A percentile compares a stretch with the other conserved stretches of the same genome.
Conservation (phyloP, 768 basidiomycete genomes). For the Pleurotus cornucopiae region DNA sequence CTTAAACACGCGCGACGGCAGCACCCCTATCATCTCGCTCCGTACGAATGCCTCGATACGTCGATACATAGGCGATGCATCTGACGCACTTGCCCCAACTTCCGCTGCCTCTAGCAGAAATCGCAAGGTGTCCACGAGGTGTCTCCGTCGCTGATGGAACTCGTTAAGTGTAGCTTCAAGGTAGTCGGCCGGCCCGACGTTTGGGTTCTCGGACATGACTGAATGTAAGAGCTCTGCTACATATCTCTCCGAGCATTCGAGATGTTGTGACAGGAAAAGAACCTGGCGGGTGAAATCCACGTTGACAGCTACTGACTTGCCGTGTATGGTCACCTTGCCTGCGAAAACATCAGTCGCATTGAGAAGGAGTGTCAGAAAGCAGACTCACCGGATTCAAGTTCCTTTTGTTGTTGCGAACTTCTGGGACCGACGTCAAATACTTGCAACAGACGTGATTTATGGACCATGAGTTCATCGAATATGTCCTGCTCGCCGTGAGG, state of each 20-base stretch:
- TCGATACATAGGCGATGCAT: constrained; percentile 39
- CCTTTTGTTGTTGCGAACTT: constrained; percentile 61
- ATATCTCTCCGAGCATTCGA: constrained; percentile 80
- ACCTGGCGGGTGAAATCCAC: constrained; percentile 75
- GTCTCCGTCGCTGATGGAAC: constrained; percentile 66
- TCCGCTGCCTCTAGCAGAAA: constrained; percentile 62
- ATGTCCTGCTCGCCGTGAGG: constrained; percentile 64
- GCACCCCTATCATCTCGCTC: constrained; percentile 48
- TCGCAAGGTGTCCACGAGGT: constrained; percentile 66
- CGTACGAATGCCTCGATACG: constrained; percentile 53
- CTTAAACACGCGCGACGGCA: constrained; percentile 55
- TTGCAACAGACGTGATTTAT: constrained; percentile 58
- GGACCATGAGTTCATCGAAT: constrained; percentile 68
- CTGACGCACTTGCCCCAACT: not conserved
- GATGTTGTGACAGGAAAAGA: constrained; percentile 75
- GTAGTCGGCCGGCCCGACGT: constrained; percentile 49
- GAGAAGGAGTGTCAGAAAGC: not conserved
- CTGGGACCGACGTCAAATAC: constrained; percentile 64
- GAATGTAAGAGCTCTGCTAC: constrained; percentile 65
- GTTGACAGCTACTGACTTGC: constrained; percentile 69
- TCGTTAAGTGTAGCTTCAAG: constrained; percentile 65
- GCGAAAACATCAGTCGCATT: constrained; percentile 9
- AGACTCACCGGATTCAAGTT: constrained; percentile 60
- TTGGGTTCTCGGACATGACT: constrained; percentile 61
- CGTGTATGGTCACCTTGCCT: constrained; percentile 68